Base-by-base conservation (phyloP, 805 yeast species). In the Lipomyces starkeyi region DNA sequence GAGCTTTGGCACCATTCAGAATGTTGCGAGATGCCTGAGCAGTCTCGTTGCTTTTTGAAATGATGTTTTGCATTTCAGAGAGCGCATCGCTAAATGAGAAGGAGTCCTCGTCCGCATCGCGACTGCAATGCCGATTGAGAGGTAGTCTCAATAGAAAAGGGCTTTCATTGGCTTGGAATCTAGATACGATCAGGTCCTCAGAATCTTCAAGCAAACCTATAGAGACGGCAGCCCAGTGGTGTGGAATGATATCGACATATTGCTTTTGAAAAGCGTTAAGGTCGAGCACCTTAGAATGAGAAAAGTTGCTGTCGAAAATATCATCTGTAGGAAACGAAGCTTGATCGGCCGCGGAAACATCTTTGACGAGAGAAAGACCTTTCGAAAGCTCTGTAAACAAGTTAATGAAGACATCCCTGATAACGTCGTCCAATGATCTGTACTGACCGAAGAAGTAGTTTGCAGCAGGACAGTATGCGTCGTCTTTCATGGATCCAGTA, bases 131-230 rank as follows among this genome's bases (percentile, higher is more conserved):
- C 60, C 91, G 79, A 27, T 82, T 82, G 57, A 90, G 74, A 0
- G 97, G 93, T 32, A 93, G 75, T 61, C 88, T 82, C 17, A 90
- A 62, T 60, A 84, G 78, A 17, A 84, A 80, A 3, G 88, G 89
- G 0, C 71, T 72, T 0, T 67, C 63, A 67, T 73, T 67, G 2
- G 78, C 72, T 34, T 78, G 81, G 52, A 80, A 76, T 68, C 85
- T 83, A 3, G 89, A 78, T 2, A 92, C 66, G 0, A 88, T 70
- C 34, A 93, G 78, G 74, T 86, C 88, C 0, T 88, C 90, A 8
- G 88, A 83, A 8, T 81, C 73, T 0, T 85, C 78, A 69, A 91
- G 87, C 8, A 86, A 74, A 73, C 89, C 93, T 29, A 93, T 77
- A 0, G 89, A 81, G 0, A 91, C 78, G 0, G 88, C 83, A 2